These are phyloP conservation scores for Pterocarpus macrocarpus DNA, from an alignment of 306 rosid species.

Conservation along the genomic window DNA sequence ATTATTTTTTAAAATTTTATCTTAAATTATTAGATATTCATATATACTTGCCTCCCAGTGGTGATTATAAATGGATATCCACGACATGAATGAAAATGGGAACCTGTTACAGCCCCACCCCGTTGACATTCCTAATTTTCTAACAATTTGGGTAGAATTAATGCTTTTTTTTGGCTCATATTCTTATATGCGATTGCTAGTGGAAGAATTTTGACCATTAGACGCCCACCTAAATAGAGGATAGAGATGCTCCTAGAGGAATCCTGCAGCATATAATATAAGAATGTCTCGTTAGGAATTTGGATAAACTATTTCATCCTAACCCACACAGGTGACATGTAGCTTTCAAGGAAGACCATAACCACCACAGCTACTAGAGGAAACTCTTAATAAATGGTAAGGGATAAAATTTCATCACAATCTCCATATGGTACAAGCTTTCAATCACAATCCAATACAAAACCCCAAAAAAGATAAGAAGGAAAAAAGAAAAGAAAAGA, in stretches of 20 bases:
- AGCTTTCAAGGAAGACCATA: conserved; percentile 20
- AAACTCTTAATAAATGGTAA: conserved; percentile 22
- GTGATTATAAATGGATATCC: too few species aligned
- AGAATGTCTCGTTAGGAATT: neutral
- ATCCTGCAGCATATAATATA: neutral
- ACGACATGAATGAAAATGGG: too few species aligned
- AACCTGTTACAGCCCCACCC: too few species aligned
- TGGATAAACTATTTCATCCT: neutral
- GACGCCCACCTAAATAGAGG: neutral
- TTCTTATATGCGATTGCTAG: neutral
- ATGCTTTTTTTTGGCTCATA: too few species aligned
- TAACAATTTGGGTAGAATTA: too few species aligned
- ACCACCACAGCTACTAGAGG: neutral
- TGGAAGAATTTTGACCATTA: neutral
- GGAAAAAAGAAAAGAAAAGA: neutral
- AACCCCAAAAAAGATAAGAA: neutral
- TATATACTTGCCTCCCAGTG: too few species aligned
- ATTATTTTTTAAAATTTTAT: too few species aligned
- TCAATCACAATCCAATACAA: conserved; percentile 38
- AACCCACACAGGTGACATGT: neutral
- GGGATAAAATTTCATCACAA: conserved; percentile 46
- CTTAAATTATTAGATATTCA: too few species aligned
- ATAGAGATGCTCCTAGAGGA: neutral
- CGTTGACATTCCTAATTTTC: too few species aligned
- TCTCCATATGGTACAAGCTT: conserved; percentile 38